Percentiles rank a stretch among this genome's conserved stretches.
Conservation (phyloP, 148 eudicot species). For the Selenicereus undatus region DNA sequence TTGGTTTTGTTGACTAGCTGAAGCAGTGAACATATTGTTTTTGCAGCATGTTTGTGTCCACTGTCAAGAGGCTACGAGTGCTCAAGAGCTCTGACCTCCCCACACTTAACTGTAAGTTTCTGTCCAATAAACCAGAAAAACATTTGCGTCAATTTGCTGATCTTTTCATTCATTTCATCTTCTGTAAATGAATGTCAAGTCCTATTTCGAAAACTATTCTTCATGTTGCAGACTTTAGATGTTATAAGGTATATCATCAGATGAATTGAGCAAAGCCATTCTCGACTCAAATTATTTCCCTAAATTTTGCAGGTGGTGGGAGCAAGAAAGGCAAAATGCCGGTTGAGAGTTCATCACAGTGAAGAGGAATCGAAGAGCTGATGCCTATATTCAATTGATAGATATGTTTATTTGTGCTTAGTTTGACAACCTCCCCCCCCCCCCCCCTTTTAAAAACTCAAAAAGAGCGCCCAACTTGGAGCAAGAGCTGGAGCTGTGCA, state of each 20-base stretch:
- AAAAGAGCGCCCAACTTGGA: slow-evolving; percentile 7
- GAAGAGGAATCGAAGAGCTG: slow-evolving; percentile 14
- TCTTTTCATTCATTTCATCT: neutral
- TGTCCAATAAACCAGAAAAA: neutral
- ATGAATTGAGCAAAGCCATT: neutral
- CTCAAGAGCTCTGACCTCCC: slow-evolving; percentile 78
- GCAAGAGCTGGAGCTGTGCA: slow-evolving; percentile 23
- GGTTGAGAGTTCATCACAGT: slow-evolving; percentile 24
- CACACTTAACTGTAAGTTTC: slow-evolving; percentile 52
- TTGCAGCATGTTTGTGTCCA: slow-evolving; percentile 84
- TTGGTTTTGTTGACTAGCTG: neutral
- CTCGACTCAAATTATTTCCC: no score
- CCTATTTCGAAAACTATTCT: no score
- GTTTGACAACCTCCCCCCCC: neutral
- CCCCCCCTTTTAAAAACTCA: slow-evolving; percentile 17
- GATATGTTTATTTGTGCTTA: slow-evolving; percentile 14
- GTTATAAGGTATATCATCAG: neutral
- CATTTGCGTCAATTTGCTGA: neutral
- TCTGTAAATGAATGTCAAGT: no score
- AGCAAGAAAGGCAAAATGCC: slow-evolving; percentile 23
- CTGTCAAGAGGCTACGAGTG: slow-evolving; percentile 90
- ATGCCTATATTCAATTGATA: slow-evolving; percentile 5
- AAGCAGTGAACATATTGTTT: neutral
- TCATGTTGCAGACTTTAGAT: no score
- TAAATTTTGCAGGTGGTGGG: slow-evolving; percentile 23